Evolutionary conservation across 331 rosid species (phyloP), one percentile per base, ranked within the genome.

Genomic region (Quercus lobata): DNA sequence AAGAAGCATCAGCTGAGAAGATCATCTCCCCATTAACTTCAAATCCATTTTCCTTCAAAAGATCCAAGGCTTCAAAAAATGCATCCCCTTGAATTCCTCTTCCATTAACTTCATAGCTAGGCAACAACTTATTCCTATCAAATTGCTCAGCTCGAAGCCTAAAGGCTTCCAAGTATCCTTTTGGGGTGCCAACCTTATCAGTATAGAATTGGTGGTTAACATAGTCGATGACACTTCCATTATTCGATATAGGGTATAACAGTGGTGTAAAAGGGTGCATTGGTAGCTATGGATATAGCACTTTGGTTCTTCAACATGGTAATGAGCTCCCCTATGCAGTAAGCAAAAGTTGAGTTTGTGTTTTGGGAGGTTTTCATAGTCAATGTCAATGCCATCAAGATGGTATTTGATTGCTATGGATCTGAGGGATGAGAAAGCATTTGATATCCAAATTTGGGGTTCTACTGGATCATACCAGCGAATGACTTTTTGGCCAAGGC

Each of bases 131-230:
- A n/a, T 35, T 79, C 32, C 27, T 57, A 5, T 74, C 83, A 41
- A 89, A 91, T 25, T 87, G 85, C 7, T 3, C 0, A 1, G 82
- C 78, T 37, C 90, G 57, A 82, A 79, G 27, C 74, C 68, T 68
- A 29, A 76, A 89, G 11, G 80, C 71, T 21, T 71, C 58, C 68
- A 85, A 79, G 57, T 82, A 91, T 1, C 85, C 82, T 10, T 65
- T 19, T 2, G 91, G 77, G 9, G 83, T 85, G 41, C n/a, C 37
- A 15, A 87, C 89, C 16, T 79, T 87, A 18, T 91, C 91, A 0
- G 95, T 87, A 54, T 89, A 91, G 70, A 89, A 89, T 27, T 91
- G 95, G 53, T 89, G 76, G 60, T 91, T 91, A 10, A 91, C 91
- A 41, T 76, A 75, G 49, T 89, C 96, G 21, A 91, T 87, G 25